Conservation (phyloP, 2,329 filamentous ascomycete genomes). For the Fonsecaea pedrosoi region DNA sequence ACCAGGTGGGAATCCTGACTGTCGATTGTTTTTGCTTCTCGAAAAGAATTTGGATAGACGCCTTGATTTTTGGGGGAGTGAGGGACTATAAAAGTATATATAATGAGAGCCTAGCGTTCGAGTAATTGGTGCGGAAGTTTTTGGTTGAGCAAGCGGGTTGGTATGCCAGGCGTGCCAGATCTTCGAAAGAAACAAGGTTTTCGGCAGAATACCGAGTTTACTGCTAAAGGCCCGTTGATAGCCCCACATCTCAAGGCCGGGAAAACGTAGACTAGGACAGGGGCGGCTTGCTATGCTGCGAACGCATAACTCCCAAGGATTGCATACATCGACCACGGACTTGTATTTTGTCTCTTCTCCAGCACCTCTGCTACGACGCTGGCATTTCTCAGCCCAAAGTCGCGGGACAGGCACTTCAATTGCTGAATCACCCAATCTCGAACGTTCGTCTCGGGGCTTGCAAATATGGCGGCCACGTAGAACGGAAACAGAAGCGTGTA, state of each 20-base stretch:
- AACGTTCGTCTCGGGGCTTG: constrained; percentile 26
- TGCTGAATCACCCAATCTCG: constrained; percentile 36
- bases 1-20: constrained; percentile 3
- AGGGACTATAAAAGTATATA: no score
- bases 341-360: constrained; percentile 19
- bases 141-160: neutral
- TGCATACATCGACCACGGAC: constrained; percentile 40
- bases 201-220: no score
- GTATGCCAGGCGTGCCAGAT: neutral
- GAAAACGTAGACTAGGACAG: no score
- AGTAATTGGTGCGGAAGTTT: neutral
- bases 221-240: no score
- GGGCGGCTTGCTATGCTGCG: constrained; percentile 21
- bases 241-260: no score
- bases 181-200: neutral
- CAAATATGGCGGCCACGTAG: constrained; percentile 37
- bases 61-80: no score
- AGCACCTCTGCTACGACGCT: constrained; percentile 34
- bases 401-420: constrained; percentile 29
- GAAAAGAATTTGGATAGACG: neutral
- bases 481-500: constrained; percentile 40
- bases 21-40: constrained; percentile 1
- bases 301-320: constrained; percentile 42
- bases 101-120: no score
- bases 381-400: constrained; percentile 34